phyloP scores from a whole-genome alignment of 495 filamentous ascomycete species.

The Emericellopsis terricola region DNA sequence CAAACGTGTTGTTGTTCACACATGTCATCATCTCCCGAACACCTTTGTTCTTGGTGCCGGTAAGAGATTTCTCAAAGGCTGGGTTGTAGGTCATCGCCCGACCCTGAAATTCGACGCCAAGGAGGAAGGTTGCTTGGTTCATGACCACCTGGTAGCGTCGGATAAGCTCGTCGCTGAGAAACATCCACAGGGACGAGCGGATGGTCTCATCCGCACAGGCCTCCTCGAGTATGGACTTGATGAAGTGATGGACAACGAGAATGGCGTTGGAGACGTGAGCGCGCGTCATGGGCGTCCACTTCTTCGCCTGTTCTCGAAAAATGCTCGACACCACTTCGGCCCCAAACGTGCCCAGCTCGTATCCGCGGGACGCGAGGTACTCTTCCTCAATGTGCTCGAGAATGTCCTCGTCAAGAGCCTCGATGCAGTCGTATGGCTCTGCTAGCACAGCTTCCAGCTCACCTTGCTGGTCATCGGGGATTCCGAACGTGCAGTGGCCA shows the following conservation, averaged over 20 bases:
- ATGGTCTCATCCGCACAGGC: background rate
- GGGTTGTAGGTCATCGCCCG: conserved; percentile 5
- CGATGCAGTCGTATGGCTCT: background rate
- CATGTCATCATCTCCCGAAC: background rate
- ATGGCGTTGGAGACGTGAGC: conserved; percentile 1
- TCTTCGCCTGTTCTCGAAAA: conserved; percentile 1
- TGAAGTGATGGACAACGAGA: conserved; percentile 1
- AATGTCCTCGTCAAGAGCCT: background rate
- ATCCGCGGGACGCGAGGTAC: background rate
- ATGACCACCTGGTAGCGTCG: conserved; percentile 6
- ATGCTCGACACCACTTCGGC: background rate
- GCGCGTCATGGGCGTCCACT: background rate
- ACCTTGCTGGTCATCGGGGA: background rate
- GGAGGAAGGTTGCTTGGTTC: conserved; percentile 6
- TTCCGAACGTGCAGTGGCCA: background rate
- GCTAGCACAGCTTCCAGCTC: background rate
- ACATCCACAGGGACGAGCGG: background rate
- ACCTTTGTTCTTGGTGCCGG: background rate
- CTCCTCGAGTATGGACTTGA: background rate
- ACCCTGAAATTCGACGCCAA: conserved; percentile 7
- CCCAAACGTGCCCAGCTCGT: background rate
- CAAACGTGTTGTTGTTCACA: background rate
- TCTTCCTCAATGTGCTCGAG: background rate
- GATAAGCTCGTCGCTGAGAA: conserved; percentile 6
- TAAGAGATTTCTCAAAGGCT: conserved; percentile 1